Percentiles rank a stretch among this genome's conserved stretches.
Conservation (phyloP, 2,329 filamentous ascomycete genomes). For the Byssochlamys sp. region DNA sequence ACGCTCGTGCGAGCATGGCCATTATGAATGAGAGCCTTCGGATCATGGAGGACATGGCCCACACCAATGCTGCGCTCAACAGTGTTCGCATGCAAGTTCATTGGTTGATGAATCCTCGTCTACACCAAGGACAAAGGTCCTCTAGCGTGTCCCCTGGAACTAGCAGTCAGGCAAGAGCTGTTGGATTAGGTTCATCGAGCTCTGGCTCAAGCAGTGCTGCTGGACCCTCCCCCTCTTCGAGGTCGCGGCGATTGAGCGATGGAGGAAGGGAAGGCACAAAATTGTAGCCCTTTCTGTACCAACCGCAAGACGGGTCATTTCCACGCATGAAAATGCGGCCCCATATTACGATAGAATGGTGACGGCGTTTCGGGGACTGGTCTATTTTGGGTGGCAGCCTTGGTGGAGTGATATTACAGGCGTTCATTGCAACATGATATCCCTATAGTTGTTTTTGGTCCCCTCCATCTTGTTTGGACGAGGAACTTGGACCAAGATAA, state of each 20-base stretch:
- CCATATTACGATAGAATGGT: not conserved
- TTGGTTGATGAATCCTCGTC: constrained; percentile 51
- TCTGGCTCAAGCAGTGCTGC: constrained; percentile 17
- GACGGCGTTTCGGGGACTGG: not conserved
- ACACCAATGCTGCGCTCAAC: constrained; percentile 51
- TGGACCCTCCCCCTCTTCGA: constrained; percentile 13
- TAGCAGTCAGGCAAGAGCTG: constrained; percentile 4
- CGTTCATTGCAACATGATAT: not conserved
- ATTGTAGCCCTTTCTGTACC: constrained; percentile 8
- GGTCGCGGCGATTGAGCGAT: constrained; percentile 30
- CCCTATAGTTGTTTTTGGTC: not conserved
- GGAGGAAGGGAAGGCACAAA: constrained; percentile 35
- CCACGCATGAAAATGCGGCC: not conserved
- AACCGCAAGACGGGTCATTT: not conserved
- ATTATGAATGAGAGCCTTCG: constrained; percentile 55
- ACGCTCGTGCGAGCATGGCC: constrained; percentile 53
- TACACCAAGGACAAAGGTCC: constrained; percentile 35
- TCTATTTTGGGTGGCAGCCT: not conserved
- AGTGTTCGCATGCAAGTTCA: constrained; percentile 52
- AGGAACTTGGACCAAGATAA: not conserved
- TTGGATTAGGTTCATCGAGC: constrained; percentile 12
- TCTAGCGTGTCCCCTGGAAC: constrained; percentile 8
- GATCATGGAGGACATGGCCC: constrained; percentile 53
- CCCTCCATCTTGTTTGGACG: not conserved
- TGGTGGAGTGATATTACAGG: not conserved